These are phyloP conservation scores for Cardamine resedifolia DNA, from an alignment of 345 rosid genomes.

Conservation along the genomic window DNA sequence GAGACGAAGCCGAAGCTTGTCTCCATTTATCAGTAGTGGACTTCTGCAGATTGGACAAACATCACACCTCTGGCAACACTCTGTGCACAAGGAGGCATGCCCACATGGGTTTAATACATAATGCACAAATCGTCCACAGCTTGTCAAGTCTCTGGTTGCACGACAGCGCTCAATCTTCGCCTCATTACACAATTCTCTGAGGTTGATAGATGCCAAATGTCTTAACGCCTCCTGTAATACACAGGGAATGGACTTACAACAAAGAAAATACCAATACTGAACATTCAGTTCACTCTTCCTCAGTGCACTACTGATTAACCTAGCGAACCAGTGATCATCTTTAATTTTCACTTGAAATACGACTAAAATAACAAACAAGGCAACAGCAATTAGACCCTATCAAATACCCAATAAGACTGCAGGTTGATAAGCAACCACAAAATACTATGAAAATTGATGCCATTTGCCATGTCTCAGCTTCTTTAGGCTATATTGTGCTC, in stretches of 20 bases:
- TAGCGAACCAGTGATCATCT: background rate
- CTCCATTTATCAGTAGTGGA: constrained; percentile 46
- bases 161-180: constrained; percentile 87
- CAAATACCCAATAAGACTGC: background rate
- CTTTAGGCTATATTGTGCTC: background rate
- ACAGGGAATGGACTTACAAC: background rate
- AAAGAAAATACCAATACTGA: background rate
- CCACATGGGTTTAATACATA: constrained; percentile 71
- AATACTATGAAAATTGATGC: background rate
- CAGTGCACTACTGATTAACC: background rate
- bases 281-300: background rate
- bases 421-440: background rate
- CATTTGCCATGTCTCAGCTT: background rate
- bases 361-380: background rate
- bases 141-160: constrained; percentile 90
- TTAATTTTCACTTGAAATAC: background rate
- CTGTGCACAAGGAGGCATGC: constrained; percentile 88
- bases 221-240: constrained; percentile 78
- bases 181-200: constrained; percentile 72
- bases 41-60: constrained; percentile 85
- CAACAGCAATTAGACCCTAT: background rate
- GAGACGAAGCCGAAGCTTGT: constrained; percentile 62
- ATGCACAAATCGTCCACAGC: constrained; percentile 79
- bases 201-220: constrained; percentile 73
- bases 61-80: constrained; percentile 83